Conservation (phyloP, 345 rosid species). For the Linum usitatissimum region DNA sequence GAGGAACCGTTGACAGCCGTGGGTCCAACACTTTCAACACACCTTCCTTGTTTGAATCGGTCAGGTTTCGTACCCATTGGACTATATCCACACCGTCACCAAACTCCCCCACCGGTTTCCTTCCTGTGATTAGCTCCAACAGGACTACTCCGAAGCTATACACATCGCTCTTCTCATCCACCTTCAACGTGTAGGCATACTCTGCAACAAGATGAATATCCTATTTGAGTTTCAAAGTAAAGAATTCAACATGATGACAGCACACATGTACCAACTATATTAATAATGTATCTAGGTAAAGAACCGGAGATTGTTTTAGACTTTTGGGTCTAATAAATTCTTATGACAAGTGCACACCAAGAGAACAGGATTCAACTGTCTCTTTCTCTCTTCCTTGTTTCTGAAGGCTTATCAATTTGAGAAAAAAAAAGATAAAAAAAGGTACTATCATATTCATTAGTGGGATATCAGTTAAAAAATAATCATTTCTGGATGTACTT, state of each 20-base stretch:
- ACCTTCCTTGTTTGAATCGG: conserved; percentile 79
- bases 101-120: conserved; percentile 91
- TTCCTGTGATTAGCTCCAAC: conserved; percentile 65
- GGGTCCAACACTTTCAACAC: conserved; percentile 72
- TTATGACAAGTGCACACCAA: background rate
- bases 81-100: conserved; percentile 98
- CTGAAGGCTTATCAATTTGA: background rate
- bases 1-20: conserved; percentile 73
- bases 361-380: background rate
- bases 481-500: conserved; percentile 22
- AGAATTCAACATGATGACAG: too few relatives aligned
- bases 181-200: conserved; percentile 91
- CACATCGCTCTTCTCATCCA: conserved; percentile 97
- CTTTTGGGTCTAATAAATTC: background rate
- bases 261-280: background rate
- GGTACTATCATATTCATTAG: conserved; percentile 1
- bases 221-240: too few relatives aligned
- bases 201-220: conserved; percentile 33
- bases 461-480: conserved; percentile 8
- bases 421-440: too few relatives aligned
- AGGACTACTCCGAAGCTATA: conserved; percentile 95
- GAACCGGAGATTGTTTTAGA: background rate
- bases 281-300: background rate
- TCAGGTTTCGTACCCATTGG: conserved; percentile 88
- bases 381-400: background rate